phyloP scores from a whole-genome alignment of 2,329 filamentous ascomycete species.

The Diaporthe sp. region DNA sequence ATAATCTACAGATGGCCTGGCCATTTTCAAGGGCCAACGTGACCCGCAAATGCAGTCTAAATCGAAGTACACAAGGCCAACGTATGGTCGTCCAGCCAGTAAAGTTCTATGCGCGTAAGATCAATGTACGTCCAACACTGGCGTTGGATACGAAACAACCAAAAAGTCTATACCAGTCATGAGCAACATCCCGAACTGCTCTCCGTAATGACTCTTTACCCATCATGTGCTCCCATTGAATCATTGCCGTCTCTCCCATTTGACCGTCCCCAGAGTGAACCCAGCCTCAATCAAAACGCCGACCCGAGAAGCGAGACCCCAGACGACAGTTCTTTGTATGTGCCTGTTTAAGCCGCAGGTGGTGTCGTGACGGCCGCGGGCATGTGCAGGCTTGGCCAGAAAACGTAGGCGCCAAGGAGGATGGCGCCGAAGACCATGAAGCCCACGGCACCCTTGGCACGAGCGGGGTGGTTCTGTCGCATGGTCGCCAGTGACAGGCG shows the following conservation, averaged over 20 bases:
- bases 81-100: background rate
- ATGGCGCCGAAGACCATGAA: conserved; percentile 36
- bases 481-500: conserved; percentile 39
- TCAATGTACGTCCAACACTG: background rate
- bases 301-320: conserved; percentile 19
- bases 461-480: conserved; percentile 41
- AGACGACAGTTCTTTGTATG: background rate
- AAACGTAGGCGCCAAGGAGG: conserved; percentile 36
- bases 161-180: conserved; percentile 37
- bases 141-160: conserved; percentile 8
- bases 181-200: conserved; percentile 28
- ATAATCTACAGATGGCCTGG: conserved; percentile 27
- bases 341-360: conserved; percentile 32
- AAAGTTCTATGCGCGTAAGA: conserved; percentile 14
- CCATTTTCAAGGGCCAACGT: background rate
- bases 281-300: conserved; percentile 32
- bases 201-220: conserved; percentile 1
- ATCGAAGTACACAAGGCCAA: conserved; percentile 14
- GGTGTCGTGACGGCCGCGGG: conserved; percentile 26
- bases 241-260: background rate
- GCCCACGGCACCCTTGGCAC: conserved; percentile 39
- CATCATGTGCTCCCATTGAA: conserved; percentile 14
- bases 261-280: conserved; percentile 6
- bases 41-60: conserved; percentile 33
- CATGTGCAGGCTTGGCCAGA: conserved; percentile 41